Evolutionary conservation across 2,329 filamentous ascomycete genomes (phyloP), one percentile per base, ranked within the genome.

Genomic region (Monilinia laxa): DNA sequence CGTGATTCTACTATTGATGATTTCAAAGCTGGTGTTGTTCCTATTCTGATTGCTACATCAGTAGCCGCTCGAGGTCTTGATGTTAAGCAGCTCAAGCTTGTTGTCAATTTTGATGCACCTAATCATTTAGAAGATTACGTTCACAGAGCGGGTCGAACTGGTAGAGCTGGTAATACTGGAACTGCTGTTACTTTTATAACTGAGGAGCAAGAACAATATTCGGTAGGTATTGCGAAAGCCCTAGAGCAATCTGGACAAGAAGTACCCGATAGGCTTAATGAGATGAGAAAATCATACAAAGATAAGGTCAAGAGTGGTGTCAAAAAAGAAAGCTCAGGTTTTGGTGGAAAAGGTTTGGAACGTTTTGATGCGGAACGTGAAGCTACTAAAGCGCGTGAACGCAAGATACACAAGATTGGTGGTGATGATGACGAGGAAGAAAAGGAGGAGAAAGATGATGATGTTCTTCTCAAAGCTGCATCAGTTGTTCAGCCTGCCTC

Each of bases 61-160:
- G 92, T 99, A 67, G 95, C 95, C 51, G 95, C 95, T 62, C 91
- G 95, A 78, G 95, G 95, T 68, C 82, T 99, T 52, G 95, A 99
- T 77, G 94, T 99, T 55, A 97, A 97, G 79, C 92, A 96, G 77
- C 83, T 99, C 45, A 97, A 96, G 78, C 84, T 98, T 42, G 95
- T 99, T 64, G 89, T 99, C 79, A 98, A 98, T 79, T 97, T 92
- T 76, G 93, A 97, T 75, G 91, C 90, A 0, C 94, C 93, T 0
- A 96, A 96, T 74, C 93, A 98, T 79, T 79, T 97, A 69, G 95
- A 99, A 79, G 95, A 98, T 76, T 98, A 98, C 75, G 94, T 98
- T 52, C 95, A 97, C 77, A 90, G 95, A 70, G 92, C 91, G 65
- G 95, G 95, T 58, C 91, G 95, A 73, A 98, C 95, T 10, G 95